Conservation (phyloP, 495 filamentous ascomycete genomes). For the Immersiella caudata region DNA sequence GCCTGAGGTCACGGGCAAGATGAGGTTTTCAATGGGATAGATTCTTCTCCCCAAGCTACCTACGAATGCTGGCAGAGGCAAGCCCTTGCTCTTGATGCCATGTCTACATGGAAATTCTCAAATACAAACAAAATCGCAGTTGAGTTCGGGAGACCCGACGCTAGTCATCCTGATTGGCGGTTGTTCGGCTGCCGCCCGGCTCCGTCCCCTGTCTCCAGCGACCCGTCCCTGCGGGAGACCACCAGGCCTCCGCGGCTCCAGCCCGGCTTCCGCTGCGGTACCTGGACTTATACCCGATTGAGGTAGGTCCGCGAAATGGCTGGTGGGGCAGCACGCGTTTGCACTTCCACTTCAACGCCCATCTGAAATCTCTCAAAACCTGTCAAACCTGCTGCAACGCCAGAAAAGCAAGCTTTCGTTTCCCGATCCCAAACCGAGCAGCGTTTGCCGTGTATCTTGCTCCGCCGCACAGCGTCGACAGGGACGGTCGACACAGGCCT, state of each 20-base stretch:
- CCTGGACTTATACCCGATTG: conserved; percentile 4
- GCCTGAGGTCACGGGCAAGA: neutral
- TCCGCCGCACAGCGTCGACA: neutral
- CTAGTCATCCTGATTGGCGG: neutral
- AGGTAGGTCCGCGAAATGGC: conserved; percentile 2
- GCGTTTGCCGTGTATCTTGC: neutral
- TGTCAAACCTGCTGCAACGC: neutral
- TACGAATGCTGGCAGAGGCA: neutral
- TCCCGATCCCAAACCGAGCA: neutral
- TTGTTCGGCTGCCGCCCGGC: neutral
- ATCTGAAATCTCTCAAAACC: neutral
- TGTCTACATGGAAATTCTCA: too few species aligned
- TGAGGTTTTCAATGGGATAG: neutral
- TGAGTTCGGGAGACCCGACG: neutral
- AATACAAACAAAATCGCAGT: neutral
- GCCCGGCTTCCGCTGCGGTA: neutral
- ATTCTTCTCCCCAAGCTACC: neutral
- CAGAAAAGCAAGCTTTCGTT: neutral
- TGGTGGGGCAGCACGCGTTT: neutral
- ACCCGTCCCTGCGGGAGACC: conserved; percentile 1
- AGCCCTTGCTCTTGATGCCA: neutral
- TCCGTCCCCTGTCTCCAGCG: conserved; percentile 1
- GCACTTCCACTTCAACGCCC: neutral
- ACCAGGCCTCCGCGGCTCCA: neutral
- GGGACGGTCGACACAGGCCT: neutral